These are phyloP conservation scores for Plectosphaerella plurivora DNA, from an alignment of 2,329 filamentous ascomycete genomes.

Conservation along the genomic window DNA sequence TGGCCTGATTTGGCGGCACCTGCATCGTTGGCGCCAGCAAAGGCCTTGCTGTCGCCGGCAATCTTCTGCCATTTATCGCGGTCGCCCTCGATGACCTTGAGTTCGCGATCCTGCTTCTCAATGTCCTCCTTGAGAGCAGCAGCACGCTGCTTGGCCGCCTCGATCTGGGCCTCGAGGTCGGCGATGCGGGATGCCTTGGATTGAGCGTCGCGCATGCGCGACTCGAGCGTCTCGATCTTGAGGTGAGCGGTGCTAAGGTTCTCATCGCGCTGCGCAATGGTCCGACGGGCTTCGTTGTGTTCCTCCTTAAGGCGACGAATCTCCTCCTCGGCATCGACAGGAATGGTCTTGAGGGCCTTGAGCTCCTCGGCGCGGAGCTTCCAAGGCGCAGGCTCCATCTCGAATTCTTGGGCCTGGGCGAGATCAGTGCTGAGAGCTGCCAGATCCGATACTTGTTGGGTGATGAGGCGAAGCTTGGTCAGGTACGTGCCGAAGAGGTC, in stretches of 20 bases:
- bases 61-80: conserved; percentile 69
- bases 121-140: conserved; percentile 57
- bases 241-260: conserved; percentile 82
- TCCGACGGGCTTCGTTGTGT: conserved; percentile 70
- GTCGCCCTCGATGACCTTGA: conserved; percentile 60
- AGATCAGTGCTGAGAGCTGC: conserved; percentile 66
- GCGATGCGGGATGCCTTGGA: conserved; percentile 69
- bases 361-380: conserved; percentile 75
- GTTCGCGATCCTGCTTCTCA: conserved; percentile 63
- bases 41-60: conserved; percentile 56
- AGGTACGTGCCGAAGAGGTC: conserved; percentile 68
- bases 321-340: conserved; percentile 81
- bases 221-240: conserved; percentile 89
- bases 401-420: conserved; percentile 73
- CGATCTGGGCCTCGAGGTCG: conserved; percentile 58
- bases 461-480: conserved; percentile 61
- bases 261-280: conserved; percentile 70
- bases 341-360: conserved; percentile 73
- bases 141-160: conserved; percentile 45
- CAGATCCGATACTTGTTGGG: conserved; percentile 63
- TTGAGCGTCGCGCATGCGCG: conserved; percentile 77
- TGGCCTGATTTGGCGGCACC: conserved; percentile 49
- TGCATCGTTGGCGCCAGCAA: conserved; percentile 32
- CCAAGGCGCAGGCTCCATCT: conserved; percentile 75
- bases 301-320: conserved; percentile 76